Conservation (phyloP, 2,329 filamentous ascomycete species). For the Eutypa lata region DNA sequence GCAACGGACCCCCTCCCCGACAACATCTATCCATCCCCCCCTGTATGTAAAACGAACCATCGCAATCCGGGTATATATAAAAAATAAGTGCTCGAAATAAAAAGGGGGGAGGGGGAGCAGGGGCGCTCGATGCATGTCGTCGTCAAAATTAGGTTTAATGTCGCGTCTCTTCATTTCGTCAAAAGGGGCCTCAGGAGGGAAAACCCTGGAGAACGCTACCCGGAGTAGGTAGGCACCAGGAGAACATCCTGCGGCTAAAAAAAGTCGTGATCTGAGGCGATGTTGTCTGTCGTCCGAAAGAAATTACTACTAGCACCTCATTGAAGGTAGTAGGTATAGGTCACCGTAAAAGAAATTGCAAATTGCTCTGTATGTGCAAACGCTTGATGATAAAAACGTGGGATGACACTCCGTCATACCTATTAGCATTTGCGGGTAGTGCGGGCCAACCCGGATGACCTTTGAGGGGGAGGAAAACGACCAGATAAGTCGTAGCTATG, state of each 20-base stretch:
- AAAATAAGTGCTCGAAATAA: constrained; percentile 33
- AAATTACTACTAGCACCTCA: constrained; percentile 26
- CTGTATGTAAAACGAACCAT: constrained; percentile 29
- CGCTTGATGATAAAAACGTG: too few species aligned
- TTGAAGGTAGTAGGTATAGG: constrained; percentile 30
- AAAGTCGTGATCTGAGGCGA: constrained; percentile 17
- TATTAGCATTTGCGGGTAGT: too few species aligned
- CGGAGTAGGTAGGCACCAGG: neutral
- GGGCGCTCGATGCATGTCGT: constrained; percentile 22
- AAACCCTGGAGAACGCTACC: constrained; percentile 7
- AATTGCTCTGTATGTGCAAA: too few species aligned
- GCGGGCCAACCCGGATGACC: too few species aligned
- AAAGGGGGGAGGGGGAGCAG: too few species aligned
- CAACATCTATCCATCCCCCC: constrained; percentile 22
- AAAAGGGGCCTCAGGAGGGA: constrained; percentile 7
- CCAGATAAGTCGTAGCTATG: constrained; percentile 7
- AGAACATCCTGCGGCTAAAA: constrained; percentile 7
- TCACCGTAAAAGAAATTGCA: constrained; percentile 31
- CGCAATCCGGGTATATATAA: constrained; percentile 41
- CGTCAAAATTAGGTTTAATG: constrained; percentile 24
- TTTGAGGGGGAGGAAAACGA: too few species aligned
- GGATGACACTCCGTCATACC: too few species aligned
- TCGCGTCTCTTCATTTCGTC: constrained; percentile 19
- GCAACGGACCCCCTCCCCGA: constrained; percentile 27
- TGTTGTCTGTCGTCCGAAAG: constrained; percentile 16